These are phyloP conservation scores for Lepidium aucheri DNA, from an alignment of 345 rosid genomes.

Conservation along the genomic window DNA sequence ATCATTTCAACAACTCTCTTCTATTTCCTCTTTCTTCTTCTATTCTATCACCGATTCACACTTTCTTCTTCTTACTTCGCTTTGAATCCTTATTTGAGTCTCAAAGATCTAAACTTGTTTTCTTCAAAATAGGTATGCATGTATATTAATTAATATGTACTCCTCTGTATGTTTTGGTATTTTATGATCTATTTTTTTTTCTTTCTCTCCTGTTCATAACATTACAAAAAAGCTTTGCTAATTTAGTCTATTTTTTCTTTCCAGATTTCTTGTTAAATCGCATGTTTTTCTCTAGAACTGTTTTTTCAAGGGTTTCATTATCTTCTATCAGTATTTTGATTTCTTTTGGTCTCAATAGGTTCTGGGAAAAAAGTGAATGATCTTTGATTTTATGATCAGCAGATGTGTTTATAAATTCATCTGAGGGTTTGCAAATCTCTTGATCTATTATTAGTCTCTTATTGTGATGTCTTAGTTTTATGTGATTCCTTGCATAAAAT, in stretches of 20 bases:
- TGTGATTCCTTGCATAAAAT: slow-evolving; percentile 25
- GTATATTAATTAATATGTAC: neutral
- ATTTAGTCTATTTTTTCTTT: neutral
- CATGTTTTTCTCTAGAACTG: neutral
- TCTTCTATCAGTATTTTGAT: neutral
- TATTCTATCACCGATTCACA: neutral
- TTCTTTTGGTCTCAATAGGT: neutral
- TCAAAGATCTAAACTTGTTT: slow-evolving; percentile 12
- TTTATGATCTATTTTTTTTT: neutral
- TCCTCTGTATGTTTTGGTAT: neutral
- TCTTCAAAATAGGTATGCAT: neutral
- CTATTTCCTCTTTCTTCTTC: neutral
- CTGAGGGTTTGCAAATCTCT: neutral
- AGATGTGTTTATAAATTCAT: slow-evolving; percentile 6
- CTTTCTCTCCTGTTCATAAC: neutral
- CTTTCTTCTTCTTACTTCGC: slow-evolving; percentile 10
- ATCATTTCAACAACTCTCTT: neutral
- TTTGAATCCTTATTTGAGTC: slow-evolving; percentile 1
- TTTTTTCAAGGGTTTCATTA: neutral
- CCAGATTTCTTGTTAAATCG: slow-evolving; percentile 17
- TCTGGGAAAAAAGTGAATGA: neutral
- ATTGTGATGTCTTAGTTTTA: neutral
- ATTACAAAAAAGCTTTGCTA: slow-evolving; percentile 10
- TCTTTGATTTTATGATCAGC: neutral
- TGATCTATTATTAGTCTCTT: neutral